Conservation (phyloP, 805 yeast genomes). For the Starmerella stigmatis region DNA sequence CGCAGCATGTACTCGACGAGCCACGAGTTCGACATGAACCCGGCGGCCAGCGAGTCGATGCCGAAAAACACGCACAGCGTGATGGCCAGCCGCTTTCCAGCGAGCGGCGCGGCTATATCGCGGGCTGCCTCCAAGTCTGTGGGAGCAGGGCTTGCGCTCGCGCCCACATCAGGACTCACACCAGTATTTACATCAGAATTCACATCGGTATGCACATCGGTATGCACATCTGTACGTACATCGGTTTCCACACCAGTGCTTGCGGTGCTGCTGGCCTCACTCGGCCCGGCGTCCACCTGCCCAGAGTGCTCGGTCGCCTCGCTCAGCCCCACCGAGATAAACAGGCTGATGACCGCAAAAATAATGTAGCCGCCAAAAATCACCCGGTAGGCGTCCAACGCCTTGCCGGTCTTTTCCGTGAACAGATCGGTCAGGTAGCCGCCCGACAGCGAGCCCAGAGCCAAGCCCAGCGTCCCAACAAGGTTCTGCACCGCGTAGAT, state of each 20-base stretch:
- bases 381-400: slow-evolving; percentile 40
- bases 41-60: slow-evolving; percentile 78
- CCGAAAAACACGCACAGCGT: slow-evolving; percentile 40
- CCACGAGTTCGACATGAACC: slow-evolving; percentile 86
- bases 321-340: slow-evolving; percentile 38
- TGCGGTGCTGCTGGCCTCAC: background rate
- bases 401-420: slow-evolving; percentile 16
- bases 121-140: background rate
- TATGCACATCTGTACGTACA: background rate
- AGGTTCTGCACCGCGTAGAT: slow-evolving; percentile 66
- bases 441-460: slow-evolving; percentile 55
- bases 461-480: slow-evolving; percentile 59
- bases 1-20: slow-evolving; percentile 66
- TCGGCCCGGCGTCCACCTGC: slow-evolving; percentile 3
- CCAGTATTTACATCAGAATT: too few relatives aligned
- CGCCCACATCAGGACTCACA: background rate
- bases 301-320: slow-evolving; percentile 1
- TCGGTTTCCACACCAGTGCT: background rate
- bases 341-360: slow-evolving; percentile 42
- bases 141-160: background rate
- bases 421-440: slow-evolving; percentile 47
- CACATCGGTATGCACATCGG: too few relatives aligned
- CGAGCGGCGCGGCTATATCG: background rate
- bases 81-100: slow-evolving; percentile 8
- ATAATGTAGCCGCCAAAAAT: slow-evolving; percentile 48